Conservation (phyloP, 768 basidiomycete species). For the Mycena sanguinolenta region DNA sequence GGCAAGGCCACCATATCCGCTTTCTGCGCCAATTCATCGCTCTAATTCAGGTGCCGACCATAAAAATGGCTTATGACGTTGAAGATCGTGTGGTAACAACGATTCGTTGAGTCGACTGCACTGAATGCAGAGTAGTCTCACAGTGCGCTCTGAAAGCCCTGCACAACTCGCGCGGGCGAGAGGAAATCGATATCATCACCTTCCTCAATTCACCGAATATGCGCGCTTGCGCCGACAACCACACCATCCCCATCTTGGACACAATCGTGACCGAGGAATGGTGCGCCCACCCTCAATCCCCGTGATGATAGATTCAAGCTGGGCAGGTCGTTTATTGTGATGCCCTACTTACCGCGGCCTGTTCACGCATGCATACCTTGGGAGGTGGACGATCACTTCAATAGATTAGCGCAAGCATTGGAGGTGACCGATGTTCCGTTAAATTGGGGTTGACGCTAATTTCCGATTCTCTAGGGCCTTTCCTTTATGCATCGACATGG, state of each 20-base stretch:
- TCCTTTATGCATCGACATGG: constrained; percentile 36
- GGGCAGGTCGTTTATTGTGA: constrained; percentile 35
- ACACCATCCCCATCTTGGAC: constrained; percentile 37
- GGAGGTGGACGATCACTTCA: constrained; percentile 39
- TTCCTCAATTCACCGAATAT: constrained; percentile 33
- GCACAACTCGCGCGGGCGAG: constrained; percentile 24
- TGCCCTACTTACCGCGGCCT: constrained; percentile 38
- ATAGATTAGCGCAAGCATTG: constrained; percentile 30
- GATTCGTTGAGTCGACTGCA: background rate
- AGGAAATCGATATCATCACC: constrained; percentile 32
- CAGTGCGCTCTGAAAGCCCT: constrained; percentile 36
- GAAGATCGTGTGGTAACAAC: constrained; percentile 31
- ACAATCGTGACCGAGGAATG: constrained; percentile 34
- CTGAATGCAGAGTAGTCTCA: background rate
- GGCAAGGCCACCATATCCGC: constrained; percentile 13
- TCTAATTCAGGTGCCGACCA: constrained; percentile 19
- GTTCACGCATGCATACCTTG: constrained; percentile 31
- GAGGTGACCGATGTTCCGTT: constrained; percentile 23
- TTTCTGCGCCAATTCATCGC: background rate
- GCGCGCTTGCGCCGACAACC: constrained; percentile 34
- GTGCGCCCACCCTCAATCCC: too few relatives aligned
- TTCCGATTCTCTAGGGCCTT: constrained; percentile 25
- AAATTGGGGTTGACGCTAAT: constrained; percentile 16
- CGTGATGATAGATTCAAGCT: too few relatives aligned
- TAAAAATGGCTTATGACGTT: constrained; percentile 39